A percentile compares a stretch with the other conserved stretches of the same genome.
phyloP scores from a whole-genome alignment of 2,329 filamentous ascomycete genomes.

The Diaporthe capsici region DNA sequence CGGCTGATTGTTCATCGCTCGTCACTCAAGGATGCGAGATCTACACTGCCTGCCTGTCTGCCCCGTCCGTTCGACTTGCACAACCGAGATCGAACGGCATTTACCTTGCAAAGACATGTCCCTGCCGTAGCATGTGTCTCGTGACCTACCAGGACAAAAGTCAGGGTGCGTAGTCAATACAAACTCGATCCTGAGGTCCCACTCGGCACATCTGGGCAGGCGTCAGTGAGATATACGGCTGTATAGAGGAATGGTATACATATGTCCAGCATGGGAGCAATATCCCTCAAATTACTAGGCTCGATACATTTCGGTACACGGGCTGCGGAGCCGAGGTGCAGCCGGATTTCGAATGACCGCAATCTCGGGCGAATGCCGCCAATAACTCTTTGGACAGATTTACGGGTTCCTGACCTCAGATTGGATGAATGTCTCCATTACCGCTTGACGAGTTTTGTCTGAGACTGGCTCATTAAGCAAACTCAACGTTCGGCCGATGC shows the following conservation, averaged over 20 bases:
- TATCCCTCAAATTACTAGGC: not conserved
- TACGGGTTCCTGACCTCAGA: slow-evolving; percentile 12
- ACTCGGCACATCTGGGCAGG: not conserved
- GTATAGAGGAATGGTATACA: not conserved
- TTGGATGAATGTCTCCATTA: slow-evolving; percentile 26
- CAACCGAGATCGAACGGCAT: slow-evolving; percentile 1
- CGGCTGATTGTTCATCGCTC: not conserved
- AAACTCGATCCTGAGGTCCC: slow-evolving; percentile 9
- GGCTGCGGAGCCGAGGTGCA: slow-evolving; percentile 32
- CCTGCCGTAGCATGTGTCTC: not conserved
- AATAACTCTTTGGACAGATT: not conserved
- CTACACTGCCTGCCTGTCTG: not conserved
- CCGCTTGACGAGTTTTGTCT: slow-evolving; percentile 25
- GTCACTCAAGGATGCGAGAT: not conserved
- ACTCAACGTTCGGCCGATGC: slow-evolving; percentile 34
- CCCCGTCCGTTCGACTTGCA: too few relatives aligned
- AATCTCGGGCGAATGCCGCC: slow-evolving; percentile 36
- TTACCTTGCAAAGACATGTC: not conserved
- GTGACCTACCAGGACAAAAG: not conserved
- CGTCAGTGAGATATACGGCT: not conserved
- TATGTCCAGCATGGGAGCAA: not conserved
- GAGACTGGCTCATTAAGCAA: slow-evolving; percentile 30
- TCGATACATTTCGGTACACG: slow-evolving; percentile 31
- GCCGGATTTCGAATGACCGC: slow-evolving; percentile 27
- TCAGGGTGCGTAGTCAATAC: slow-evolving; percentile 8